These are phyloP conservation scores for Lachnellula cervina DNA, from an alignment of 2,329 filamentous ascomycete species.

Conservation along the genomic window DNA sequence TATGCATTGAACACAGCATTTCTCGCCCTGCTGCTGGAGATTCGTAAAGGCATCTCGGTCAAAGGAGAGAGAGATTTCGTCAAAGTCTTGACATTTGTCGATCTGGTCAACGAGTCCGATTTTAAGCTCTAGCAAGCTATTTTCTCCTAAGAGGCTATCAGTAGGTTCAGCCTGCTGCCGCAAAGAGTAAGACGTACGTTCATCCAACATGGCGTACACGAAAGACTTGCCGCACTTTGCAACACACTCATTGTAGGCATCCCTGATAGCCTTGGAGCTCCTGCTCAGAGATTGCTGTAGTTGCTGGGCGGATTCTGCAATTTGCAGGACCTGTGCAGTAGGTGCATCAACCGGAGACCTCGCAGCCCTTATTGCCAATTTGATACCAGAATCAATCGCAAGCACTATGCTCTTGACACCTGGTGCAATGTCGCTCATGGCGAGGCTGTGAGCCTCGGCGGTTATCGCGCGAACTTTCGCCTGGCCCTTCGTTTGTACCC, in stretches of 20 bases:
- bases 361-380: constrained; percentile 22
- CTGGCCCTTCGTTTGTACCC: neutral
- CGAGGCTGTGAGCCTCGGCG: constrained; percentile 5
- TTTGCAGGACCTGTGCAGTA: constrained; percentile 20
- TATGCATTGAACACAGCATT: constrained; percentile 23
- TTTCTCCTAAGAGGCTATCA: constrained; percentile 16
- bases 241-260: constrained; percentile 22
- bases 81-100: constrained; percentile 24
- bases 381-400: constrained; percentile 24
- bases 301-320: constrained; percentile 21
- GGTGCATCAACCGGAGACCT: constrained; percentile 20
- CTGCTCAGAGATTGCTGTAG: constrained; percentile 22
- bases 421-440: constrained; percentile 23
- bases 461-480: neutral
- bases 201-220: constrained; percentile 21
- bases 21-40: constrained; percentile 22
- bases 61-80: constrained; percentile 25
- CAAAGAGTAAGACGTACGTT: constrained; percentile 19
- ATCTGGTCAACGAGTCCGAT: constrained; percentile 27
- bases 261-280: constrained; percentile 18
- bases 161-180: neutral
- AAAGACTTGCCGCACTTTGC: constrained; percentile 23
- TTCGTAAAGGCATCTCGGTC: constrained; percentile 18
- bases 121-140: constrained; percentile 24
- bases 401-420: constrained; percentile 28